Percentiles rank a stretch among this genome's conserved stretches.
phyloP scores from a whole-genome alignment of 2,329 filamentous ascomycete species.

The Diaporthe helianthi region DNA sequence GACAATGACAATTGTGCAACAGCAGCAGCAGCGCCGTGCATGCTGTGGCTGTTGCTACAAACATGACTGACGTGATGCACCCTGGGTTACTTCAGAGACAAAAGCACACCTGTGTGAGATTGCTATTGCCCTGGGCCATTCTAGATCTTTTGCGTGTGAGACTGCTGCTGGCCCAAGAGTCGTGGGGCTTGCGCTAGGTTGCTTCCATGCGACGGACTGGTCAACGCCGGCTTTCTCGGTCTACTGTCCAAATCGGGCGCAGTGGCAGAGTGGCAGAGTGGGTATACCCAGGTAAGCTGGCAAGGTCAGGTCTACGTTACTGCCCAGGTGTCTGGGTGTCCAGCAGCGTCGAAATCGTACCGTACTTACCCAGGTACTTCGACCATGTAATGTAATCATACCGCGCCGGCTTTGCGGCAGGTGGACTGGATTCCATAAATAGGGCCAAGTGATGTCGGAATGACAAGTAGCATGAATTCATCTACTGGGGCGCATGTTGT shows the following conservation, averaged over 20 bases:
- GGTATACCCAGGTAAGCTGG: no score
- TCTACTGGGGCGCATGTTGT: not conserved
- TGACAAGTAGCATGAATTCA: not conserved
- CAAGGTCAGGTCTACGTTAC: no score
- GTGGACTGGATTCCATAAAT: constrained; percentile 15
- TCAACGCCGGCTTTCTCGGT: not conserved
- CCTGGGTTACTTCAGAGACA: not conserved
- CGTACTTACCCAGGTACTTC: no score
- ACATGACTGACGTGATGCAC: not conserved
- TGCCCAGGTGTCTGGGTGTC: no score
- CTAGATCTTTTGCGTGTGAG: not conserved
- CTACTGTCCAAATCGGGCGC: not conserved
- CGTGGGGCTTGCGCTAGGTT: not conserved
- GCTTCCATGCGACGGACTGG: not conserved
- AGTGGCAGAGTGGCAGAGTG: not conserved
- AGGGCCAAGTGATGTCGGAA: constrained; percentile 16
- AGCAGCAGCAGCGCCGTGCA: not conserved
- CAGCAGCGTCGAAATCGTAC: not conserved
- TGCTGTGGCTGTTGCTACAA: constrained; percentile 9
- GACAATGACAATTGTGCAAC: constrained; percentile 4
- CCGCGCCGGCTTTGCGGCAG: not conserved
- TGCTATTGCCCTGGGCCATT: not conserved
- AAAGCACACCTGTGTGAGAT: not conserved
- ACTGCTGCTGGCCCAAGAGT: not conserved
- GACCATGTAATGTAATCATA: not conserved